Percentiles rank a stretch among this genome's conserved stretches.
These are phyloP conservation scores for Vaccinium corymbosum DNA, from an alignment of 148 eudicot genomes.

Conservation along the genomic window DNA sequence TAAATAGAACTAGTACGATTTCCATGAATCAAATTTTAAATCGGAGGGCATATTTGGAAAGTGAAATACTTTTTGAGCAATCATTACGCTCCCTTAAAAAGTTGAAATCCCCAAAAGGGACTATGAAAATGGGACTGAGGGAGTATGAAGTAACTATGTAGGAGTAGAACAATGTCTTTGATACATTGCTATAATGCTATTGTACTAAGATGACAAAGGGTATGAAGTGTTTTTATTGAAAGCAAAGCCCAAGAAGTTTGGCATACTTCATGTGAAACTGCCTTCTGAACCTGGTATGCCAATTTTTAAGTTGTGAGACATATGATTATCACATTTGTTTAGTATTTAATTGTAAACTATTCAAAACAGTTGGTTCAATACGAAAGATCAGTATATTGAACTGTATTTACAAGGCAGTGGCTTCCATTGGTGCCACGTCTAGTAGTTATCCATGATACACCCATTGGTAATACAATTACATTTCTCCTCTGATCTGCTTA, in stretches of 20 bases:
- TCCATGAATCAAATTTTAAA: too few species aligned
- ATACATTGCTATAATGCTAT: neutral
- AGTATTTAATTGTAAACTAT: neutral
- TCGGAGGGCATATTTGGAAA: too few species aligned
- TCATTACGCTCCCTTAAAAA: too few species aligned
- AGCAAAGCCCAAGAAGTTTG: neutral
- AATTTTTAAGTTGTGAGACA: neutral
- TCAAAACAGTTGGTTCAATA: neutral
- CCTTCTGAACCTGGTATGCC: neutral
- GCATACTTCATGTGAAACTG: neutral
- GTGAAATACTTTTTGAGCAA: too few species aligned
- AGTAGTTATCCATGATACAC: neutral
- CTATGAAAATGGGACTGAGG: too few species aligned
- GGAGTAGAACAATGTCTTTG: neutral
- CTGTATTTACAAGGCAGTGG: neutral
- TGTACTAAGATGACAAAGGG: neutral
- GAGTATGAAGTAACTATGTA: neutral
- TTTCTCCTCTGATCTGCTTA: neutral
- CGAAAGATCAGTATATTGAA: neutral
- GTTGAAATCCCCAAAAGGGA: too few species aligned
- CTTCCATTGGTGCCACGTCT: neutral
- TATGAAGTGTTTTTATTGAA: neutral
- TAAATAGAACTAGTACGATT: too few species aligned
- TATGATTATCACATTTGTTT: neutral
- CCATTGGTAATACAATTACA: neutral